These are phyloP conservation scores for Trypanosoma boissoni DNA, from an alignment of 208 protist genomes.

Conservation along the genomic window DNA sequence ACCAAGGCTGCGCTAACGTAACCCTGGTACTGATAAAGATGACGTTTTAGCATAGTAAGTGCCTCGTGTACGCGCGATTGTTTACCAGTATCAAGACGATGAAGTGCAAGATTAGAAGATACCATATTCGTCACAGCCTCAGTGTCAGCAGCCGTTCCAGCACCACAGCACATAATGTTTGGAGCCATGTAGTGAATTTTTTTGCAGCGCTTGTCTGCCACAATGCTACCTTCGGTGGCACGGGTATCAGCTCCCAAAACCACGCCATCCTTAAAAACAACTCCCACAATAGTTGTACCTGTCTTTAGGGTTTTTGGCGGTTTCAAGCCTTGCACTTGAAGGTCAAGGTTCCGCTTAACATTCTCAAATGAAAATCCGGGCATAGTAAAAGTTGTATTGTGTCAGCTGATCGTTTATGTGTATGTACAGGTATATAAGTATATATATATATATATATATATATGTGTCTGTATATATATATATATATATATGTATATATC, in stretches of 20 bases:
- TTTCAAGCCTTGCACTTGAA: conserved; percentile 66
- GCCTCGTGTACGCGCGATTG: conserved; percentile 96
- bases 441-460: background rate
- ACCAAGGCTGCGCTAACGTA: conserved; percentile 98
- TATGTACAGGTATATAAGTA: conserved; percentile 1
- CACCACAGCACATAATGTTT: conserved; percentile 99
- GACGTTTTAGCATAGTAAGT: conserved; percentile 96
- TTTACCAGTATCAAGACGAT: conserved; percentile 93
- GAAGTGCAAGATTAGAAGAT: conserved; percentile 93
- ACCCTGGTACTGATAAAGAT: conserved; percentile 98
- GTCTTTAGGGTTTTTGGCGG: conserved; percentile 95
- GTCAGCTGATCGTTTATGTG: conserved; percentile 17
- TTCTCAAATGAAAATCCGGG: conserved; percentile 94
- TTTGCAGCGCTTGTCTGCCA: conserved; percentile 99
- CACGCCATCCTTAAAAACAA: conserved; percentile 98
- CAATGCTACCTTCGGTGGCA: conserved; percentile 98
- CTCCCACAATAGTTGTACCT: conserved; percentile 99
- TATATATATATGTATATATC: conserved; percentile 9
- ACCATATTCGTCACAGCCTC: conserved; percentile 95
- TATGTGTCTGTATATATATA: background rate
- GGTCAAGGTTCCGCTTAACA: conserved; percentile 87
- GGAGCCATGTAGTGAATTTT: conserved; percentile 99
- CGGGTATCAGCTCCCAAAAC: conserved; percentile 99
- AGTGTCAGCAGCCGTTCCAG: conserved; percentile 99
- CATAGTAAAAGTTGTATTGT: conserved; percentile 27